Evolutionary conservation across 2,329 filamentous ascomycete species (phyloP).

Genomic region (Rutstroemia sydowiana): DNA sequence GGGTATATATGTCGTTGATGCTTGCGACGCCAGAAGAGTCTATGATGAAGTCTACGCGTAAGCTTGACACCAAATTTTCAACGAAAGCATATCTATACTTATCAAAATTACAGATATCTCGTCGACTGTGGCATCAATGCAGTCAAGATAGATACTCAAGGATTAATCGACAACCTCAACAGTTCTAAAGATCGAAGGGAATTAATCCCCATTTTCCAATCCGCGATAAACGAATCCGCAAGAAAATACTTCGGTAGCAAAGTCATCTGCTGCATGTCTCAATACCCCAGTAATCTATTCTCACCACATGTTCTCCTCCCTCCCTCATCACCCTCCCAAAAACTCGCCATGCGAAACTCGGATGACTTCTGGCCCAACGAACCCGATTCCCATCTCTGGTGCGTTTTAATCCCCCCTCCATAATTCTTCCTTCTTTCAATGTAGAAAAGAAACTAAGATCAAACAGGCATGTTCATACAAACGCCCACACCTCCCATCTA

Average conservation of each 20-base stretch:
- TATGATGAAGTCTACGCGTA: conserved; percentile 16
- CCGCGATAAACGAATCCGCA: conserved; percentile 7
- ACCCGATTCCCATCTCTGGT: conserved; percentile 12
- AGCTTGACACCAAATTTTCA: neutral
- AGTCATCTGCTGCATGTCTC: conserved; percentile 17
- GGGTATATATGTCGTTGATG: conserved; percentile 12
- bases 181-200: neutral
- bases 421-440: neutral
- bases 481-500: conserved; percentile 11
- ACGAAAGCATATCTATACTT: neutral
- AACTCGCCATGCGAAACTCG: conserved; percentile 13
- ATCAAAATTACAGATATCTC: conserved; percentile 10
- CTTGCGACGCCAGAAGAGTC: conserved; percentile 7
- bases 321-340: neutral
- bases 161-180: conserved; percentile 9
- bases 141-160: conserved; percentile 15
- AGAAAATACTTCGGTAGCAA: conserved; percentile 9
- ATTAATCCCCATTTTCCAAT: conserved; percentile 10
- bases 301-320: conserved; percentile 8
- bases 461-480: conserved; percentile 12
- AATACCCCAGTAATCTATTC: conserved; percentile 12
- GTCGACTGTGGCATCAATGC: conserved; percentile 9
- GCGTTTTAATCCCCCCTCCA: neutral
- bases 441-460: too few relatives aligned
- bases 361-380: conserved; percentile 16